Base-by-base conservation (phyloP, 2,329 filamentous ascomycete genomes). In the Teratosphaeria viscida region DNA sequence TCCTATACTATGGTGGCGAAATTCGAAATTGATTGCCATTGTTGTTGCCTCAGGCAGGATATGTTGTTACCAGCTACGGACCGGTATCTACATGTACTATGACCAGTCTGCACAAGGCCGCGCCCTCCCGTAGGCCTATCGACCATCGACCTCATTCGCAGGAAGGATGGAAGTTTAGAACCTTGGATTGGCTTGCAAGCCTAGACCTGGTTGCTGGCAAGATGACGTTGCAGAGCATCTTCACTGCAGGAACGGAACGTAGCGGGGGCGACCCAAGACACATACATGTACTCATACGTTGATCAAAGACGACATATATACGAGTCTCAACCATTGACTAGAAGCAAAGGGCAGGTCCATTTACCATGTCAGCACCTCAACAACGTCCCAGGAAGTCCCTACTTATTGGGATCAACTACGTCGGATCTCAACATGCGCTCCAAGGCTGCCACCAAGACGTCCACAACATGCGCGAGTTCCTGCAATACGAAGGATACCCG, bases 361-460 rank as follows among this genome's bases (percentile, higher is more conserved):
- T 27, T n/a, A 49, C 8, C 43, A 49, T 49, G 43, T 16, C 43
- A 49, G 43, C 43, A 23, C 43, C 43, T 19, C 43, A 19, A 11
- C 43, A 49, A 49, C 52, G 23, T 29, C 56, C 52, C 16, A 70
- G 66, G 59, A 82, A 81, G 66, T 76, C 77, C 12, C 76, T 82
- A 14, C 73, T 82, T 54, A 81, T 82, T 55, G 79, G 80, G 16
- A 81, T 81, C 67, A 82, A 81, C 67, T 81, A 81, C 63, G 70
- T 71, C 19, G 75, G 75, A 63, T 74, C 72, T 52, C 47, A 70
- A n/a, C 76, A 80, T 58, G 69, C 70, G 29, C 71, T 81, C 2
- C 70, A 74, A 59, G 79, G 79, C 59, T 81, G 79, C 63, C 76
- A 79, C 43, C 62, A 62, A 39, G 60, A 62, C 49, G 75, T 79